Evolutionary conservation across 2,329 filamentous ascomycete genomes (phyloP), one percentile per base, ranked within the genome.

Genomic region (Purpureocillium takamizusanense): DNA sequence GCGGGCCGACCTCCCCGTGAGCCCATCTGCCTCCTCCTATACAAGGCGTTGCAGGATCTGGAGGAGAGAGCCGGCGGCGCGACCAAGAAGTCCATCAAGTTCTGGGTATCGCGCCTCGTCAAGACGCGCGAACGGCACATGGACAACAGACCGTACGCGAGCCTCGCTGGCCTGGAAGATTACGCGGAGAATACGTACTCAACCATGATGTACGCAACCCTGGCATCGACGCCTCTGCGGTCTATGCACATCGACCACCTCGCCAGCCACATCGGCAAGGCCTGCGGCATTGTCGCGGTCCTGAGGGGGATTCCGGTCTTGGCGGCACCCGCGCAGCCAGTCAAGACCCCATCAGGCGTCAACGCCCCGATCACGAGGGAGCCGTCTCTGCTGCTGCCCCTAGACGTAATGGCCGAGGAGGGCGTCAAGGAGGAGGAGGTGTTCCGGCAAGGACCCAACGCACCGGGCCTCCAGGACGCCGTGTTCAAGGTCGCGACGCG

Each of bases 161-260:
- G 66, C 35, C 60, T 97, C 33, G 71, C 76, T 2, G 74, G 79
- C 1, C 65, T 97, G 37, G 92, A 98, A 54, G 81, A 78, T 34
- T 95, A 97, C 54, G 86, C 86, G 1, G 92, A 98, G 61, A 88
- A 88, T 51, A 97, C 92, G 2, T 97, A 97, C 62, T 88, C 88
- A 14, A 94, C 87, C 0, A 69, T 97, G 33, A 78, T 94, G 62
- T 98, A 98, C 58, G 73, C 94, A 45, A 90, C 84, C 1, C 66
- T 97, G 29, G 86, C 86, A 14, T 72, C 83, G 7, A 64, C 95
- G 40, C 84, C 87, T 0, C 69, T 95, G 52, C 76, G 80, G 9
- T 94, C 86, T 1, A 72, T 95, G 51, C 83, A 89, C 17, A 78
- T 88, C 31, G 92, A 98, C 53, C 92, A 98, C 62, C 70, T 98